phyloP scores from a whole-genome alignment of 106 monocot species.

The Dioscorea alata region DNA sequence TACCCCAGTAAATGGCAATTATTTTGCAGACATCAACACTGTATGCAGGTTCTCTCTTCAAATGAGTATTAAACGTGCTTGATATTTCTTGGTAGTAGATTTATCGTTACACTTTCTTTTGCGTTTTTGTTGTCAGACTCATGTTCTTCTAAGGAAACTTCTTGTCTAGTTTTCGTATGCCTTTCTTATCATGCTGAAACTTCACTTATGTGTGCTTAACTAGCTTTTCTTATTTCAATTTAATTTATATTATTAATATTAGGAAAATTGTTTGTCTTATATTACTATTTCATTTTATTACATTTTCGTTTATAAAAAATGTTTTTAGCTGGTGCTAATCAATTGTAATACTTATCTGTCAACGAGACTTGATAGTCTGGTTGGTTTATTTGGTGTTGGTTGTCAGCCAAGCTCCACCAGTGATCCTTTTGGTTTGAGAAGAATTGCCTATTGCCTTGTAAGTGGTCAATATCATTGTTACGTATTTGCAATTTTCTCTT shows the following conservation, averaged over 20 bases:
- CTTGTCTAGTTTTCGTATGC: not conserved
- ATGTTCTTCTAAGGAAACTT: no score
- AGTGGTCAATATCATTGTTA: slow-evolving; percentile 16
- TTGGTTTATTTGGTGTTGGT: slow-evolving; percentile 91
- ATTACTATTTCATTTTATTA: not conserved
- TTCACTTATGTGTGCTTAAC: not conserved
- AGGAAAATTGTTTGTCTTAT: not conserved
- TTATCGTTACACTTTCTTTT: no score
- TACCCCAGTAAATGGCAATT: no score
- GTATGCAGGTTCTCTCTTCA: no score
- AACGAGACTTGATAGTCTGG: slow-evolving; percentile 82
- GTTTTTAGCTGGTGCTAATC: not conserved
- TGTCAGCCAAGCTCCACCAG: slow-evolving; percentile 89
- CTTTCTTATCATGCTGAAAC: not conserved
- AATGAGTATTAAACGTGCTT: no score
- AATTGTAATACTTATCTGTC: not conserved
- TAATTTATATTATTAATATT: not conserved
- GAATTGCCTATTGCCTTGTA: slow-evolving; percentile 95
- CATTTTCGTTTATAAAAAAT: no score
- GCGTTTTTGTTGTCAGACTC: no score
- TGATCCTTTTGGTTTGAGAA: slow-evolving; percentile 94
- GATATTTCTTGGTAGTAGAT: no score
- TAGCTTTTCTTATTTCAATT: not conserved
- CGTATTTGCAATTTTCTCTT: not conserved
- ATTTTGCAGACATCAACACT: no score